Percentiles rank a stretch among this genome's conserved stretches.
These are phyloP conservation scores for Hyaloscypha bicolor DNA, from an alignment of 495 filamentous ascomycete genomes.

Conservation along the genomic window DNA sequence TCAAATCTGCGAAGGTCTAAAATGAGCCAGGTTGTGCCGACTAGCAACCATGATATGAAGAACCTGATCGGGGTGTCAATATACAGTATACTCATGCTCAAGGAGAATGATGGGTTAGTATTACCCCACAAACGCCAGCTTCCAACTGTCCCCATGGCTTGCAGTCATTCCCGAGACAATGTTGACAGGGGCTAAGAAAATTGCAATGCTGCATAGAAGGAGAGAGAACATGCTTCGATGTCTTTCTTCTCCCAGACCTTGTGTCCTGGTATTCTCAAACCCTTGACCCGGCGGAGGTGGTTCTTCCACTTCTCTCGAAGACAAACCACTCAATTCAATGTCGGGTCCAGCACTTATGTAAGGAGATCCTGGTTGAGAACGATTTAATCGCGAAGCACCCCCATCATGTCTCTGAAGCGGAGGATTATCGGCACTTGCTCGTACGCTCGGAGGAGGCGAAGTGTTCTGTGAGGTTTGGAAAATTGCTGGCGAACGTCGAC, in stretches of 20 bases:
- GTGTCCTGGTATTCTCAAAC: not conserved
- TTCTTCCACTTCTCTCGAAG: not conserved
- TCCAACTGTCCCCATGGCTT: constrained; percentile 11
- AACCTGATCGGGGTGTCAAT: not conserved
- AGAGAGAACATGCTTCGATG: not conserved
- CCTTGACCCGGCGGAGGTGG: not conserved
- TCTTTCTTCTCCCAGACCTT: not conserved
- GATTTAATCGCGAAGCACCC: not conserved
- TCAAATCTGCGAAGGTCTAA: not conserved
- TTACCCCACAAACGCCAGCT: constrained; percentile 1
- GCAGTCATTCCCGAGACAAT: constrained; percentile 9
- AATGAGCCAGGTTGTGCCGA: not conserved
- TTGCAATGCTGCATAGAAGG: not conserved
- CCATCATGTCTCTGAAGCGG: not conserved
- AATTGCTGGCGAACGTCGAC: no score
- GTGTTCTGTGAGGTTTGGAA: no score
- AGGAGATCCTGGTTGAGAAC: not conserved
- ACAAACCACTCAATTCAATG: not conserved
- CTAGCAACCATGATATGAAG: not conserved
- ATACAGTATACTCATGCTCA: not conserved
- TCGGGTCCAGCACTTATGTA: not conserved
- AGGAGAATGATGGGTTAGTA: not conserved
- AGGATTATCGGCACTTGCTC: no score
- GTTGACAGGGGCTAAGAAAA: not conserved
- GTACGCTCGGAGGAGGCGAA: no score